These are phyloP conservation scores for Pythium brassicae DNA, from an alignment of 352 stramenopile genomes.

Conservation along the genomic window DNA sequence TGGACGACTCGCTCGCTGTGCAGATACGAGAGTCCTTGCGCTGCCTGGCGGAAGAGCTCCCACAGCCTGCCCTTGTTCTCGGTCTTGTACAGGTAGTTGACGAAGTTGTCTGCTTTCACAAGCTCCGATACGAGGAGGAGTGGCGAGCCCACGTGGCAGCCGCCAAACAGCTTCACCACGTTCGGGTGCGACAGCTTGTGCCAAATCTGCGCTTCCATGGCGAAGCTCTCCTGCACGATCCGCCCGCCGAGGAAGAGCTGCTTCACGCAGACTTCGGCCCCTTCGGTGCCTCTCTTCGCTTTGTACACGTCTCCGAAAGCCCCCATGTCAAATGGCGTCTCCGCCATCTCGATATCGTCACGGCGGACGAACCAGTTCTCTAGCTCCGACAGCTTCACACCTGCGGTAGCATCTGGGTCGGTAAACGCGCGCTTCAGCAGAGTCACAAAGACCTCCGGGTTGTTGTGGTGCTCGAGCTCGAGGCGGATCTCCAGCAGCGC, in stretches of 20 bases:
- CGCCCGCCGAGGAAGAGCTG: conserved; percentile 2
- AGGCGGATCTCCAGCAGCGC: conserved; percentile 14
- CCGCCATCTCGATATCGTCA: conserved; percentile 9
- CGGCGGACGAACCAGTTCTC: neutral
- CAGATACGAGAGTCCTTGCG: conserved; percentile 48
- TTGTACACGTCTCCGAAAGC: conserved; percentile 13
- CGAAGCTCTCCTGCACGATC: conserved; percentile 6
- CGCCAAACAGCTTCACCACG: conserved; percentile 24
- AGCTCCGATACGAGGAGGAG: conserved; percentile 29
- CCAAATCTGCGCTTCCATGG: conserved; percentile 23
- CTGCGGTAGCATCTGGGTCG: neutral
- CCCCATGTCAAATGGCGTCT: conserved; percentile 6
- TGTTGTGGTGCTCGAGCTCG: conserved; percentile 1
- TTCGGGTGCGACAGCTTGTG: conserved; percentile 17
- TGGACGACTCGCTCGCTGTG: conserved; percentile 65
- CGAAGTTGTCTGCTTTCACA: conserved; percentile 31
- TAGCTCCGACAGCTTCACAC: neutral
- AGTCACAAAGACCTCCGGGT: neutral
- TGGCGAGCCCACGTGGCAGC: conserved; percentile 17
- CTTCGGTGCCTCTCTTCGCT: conserved; percentile 12
- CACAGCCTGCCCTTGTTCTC: conserved; percentile 18
- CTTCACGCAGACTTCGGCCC: conserved; percentile 28
- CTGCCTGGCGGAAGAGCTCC: conserved; percentile 28
- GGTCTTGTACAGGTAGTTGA: conserved; percentile 22
- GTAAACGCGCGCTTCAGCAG: conserved; percentile 11